A percentile compares a stretch with the other conserved stretches of the same genome.
phyloP scores from a whole-genome alignment of 257 asterid genomes.

The Jacaranda mimosifolia region DNA sequence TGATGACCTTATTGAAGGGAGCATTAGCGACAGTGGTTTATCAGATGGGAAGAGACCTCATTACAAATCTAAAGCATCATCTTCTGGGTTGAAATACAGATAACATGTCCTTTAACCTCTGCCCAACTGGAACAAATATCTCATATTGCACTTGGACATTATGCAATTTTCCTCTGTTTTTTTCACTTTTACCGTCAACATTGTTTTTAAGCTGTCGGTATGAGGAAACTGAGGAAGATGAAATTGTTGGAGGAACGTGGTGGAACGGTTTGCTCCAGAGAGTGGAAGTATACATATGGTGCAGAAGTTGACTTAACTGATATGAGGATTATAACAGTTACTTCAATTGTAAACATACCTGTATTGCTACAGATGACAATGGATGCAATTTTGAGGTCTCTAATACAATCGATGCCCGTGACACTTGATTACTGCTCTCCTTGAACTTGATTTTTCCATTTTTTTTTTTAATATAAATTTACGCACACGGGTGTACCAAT shows the following conservation, averaged over 20 bases:
- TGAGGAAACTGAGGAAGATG: neutral
- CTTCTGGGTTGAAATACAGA: conserved; percentile 60
- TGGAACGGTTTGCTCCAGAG: conserved; percentile 1
- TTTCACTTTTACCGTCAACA: neutral
- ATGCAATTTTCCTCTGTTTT: conserved; percentile 5
- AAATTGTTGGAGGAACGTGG: neutral
- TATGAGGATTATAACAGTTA: conserved; percentile 11
- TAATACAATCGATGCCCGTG: neutral
- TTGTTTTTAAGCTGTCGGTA: neutral
- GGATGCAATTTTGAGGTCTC: conserved; percentile 18
- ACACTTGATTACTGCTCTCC: too few relatives aligned
- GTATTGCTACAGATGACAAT: neutral
- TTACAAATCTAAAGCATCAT: conserved; percentile 51
- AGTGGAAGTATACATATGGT: neutral
- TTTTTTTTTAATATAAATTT: too few relatives aligned
- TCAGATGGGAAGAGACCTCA: conserved; percentile 55
- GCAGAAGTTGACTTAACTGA: conserved; percentile 19
- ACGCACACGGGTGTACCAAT: too few relatives aligned
- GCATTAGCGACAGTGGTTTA: conserved; percentile 80
- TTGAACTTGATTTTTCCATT: too few relatives aligned
- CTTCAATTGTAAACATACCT: conserved; percentile 23
- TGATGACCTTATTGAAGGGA: conserved; percentile 70
- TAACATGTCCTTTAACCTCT: conserved; percentile 29
- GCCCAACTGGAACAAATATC: neutral
- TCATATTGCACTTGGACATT: conserved; percentile 37